phyloP scores from a whole-genome alignment of 768 basidiomycete genomes.

The Lenzites betulinus region DNA sequence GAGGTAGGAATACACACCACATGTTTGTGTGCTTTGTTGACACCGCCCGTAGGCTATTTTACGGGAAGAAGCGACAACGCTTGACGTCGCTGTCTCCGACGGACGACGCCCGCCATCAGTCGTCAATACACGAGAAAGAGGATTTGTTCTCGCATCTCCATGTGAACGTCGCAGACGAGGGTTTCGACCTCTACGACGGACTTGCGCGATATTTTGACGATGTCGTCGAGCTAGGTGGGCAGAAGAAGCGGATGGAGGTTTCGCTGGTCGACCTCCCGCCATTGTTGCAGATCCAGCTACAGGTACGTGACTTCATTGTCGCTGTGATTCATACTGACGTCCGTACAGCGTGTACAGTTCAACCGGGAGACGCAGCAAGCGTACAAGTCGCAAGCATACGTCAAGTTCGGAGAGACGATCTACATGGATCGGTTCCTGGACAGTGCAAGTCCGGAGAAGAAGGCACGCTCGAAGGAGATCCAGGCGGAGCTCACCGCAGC shows the following conservation, averaged over 20 bases:
- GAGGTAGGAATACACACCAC: slow-evolving; percentile 46
- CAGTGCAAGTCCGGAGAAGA: slow-evolving; percentile 69
- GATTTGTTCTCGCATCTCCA: slow-evolving; percentile 93
- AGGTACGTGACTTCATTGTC: slow-evolving; percentile 48
- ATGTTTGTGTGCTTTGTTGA: neutral
- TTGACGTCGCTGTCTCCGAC: slow-evolving; percentile 39
- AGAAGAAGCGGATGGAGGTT: slow-evolving; percentile 86
- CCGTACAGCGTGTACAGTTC: slow-evolving; percentile 82
- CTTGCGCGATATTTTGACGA: slow-evolving; percentile 91
- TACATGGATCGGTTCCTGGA: slow-evolving; percentile 93
- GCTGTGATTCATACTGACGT: neutral
- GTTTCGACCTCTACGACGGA: slow-evolving; percentile 92
- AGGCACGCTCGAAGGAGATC: slow-evolving; percentile 66
- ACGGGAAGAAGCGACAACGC: slow-evolving; percentile 80
- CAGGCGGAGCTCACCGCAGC: slow-evolving; percentile 63
- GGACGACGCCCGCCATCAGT: slow-evolving; percentile 41
- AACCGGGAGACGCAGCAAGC: slow-evolving; percentile 89
- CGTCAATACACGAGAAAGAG: slow-evolving; percentile 80
- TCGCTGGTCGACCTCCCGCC: slow-evolving; percentile 85
- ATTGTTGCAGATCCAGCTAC: slow-evolving; percentile 91
- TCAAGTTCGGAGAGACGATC: slow-evolving; percentile 85
- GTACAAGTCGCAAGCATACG: slow-evolving; percentile 95
- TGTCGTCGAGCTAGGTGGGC: slow-evolving; percentile 82
- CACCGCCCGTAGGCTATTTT: slow-evolving; percentile 62
- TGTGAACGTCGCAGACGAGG: slow-evolving; percentile 88